Percentiles rank a stretch among this genome's conserved stretches.
Conservation (phyloP, 495 filamentous ascomycete genomes). For the Hyaloscypha variabilis region DNA sequence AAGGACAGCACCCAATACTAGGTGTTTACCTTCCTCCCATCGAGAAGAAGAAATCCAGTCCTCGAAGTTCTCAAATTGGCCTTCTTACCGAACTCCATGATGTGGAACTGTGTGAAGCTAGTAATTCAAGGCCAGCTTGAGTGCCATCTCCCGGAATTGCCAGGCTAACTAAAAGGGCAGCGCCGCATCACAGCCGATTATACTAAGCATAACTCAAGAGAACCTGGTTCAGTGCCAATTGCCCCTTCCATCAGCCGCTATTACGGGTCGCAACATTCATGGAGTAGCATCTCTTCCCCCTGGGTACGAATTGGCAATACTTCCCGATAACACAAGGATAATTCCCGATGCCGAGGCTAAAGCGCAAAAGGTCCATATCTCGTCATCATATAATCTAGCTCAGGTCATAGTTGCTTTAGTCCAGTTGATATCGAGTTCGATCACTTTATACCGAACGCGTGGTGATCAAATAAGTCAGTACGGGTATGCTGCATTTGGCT, state of each 20-base stretch:
- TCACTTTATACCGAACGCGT: constrained; percentile 39
- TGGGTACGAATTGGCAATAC: no score
- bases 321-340: no score
- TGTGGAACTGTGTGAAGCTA: no score
- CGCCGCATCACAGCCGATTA: no score
- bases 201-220: no score
- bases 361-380: not conserved
- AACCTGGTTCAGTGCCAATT: no score
- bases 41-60: not conserved
- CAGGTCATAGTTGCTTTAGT: constrained; percentile 34
- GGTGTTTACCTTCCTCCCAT: not conserved
- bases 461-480: constrained; percentile 41
- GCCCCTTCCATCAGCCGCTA: no score
- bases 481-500: constrained; percentile 47
- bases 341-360: not conserved
- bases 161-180: no score
- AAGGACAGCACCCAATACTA: constrained; percentile 23
- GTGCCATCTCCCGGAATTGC: no score
- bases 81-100: not conserved
- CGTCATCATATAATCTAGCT: constrained; percentile 22
- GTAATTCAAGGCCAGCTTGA: no score
- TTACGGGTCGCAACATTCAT: no score
- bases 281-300: no score
- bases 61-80: not conserved
- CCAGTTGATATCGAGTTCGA: constrained; percentile 8